Evolutionary conservation across 2,329 filamentous ascomycete genomes (phyloP), one percentile per base, ranked within the genome.

Genomic region (Botrytis fragariae): DNA sequence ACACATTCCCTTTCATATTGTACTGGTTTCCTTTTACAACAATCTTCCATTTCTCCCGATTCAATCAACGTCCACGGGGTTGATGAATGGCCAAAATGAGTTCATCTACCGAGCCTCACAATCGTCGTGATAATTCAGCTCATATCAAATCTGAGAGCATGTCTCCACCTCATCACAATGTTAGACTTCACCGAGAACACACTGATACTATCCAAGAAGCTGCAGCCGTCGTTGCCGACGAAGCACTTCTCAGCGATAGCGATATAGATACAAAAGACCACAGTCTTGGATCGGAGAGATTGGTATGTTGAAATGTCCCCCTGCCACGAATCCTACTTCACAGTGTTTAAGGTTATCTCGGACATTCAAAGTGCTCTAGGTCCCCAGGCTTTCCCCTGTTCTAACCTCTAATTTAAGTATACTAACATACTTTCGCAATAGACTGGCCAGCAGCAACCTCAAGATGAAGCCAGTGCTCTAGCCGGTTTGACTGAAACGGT

Each of bases 201-300:
- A 76, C 75, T 32, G 67, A 76, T 37, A 79, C 75, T n/a, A 77
- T 77, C 37, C 76, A 76, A 64, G 75, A 79, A 73, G 76, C 75
- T 45, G 75, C 73, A 9, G 77, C 77, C 44, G 74, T 71, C 42
- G 39, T 74, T 18, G 75, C 77, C 65, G 77, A 78, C 65, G 74
- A 78, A 42, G 54, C 73, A 32, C 35, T 74, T 37, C 65, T 74
- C 42, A 72, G 78, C 25, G 72, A 67, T 37, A 60, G 59, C 39
- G 64, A 72, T 32, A 69, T 59, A 16, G 67, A 71, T 20, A 45
- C 20, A 25, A 69, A 70, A 35, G 29, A 51, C 37, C 60, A 39
- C 1, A 91, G 80, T 85, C 93, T 78, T 91, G 89, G 85, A 90
- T 89, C 75, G 91, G 91, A 76, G 91, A 92, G 84, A 91, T 89